Base-by-base conservation (phyloP, 2,329 filamentous ascomycete species). In the Talaromyces sp. region DNA sequence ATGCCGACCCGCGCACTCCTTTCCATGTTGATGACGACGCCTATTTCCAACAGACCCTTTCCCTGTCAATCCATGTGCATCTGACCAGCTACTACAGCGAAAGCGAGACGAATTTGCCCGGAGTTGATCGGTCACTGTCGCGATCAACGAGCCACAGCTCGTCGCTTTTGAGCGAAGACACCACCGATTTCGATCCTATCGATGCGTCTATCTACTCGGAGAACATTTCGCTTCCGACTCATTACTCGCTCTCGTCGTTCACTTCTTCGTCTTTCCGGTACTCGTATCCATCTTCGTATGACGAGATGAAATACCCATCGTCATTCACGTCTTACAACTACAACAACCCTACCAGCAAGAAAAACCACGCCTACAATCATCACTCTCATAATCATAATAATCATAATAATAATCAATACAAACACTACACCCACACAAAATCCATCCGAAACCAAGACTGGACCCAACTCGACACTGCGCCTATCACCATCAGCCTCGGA, bases 21-120 rank as follows among this genome's bases (percentile, higher is more conserved):
- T 62, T 36, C 25, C 53, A 33, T 39, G 36, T 59, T 44, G 52
- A 59, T 10, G 30, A 53, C 25, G 33, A 32, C 89, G 85, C 42
- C 85, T 86, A 7, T 89, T 85, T 61, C 82, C 83, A 8, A 4
- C 85, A 91, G 66, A 92, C 91, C 13, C 90, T 93, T 69, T 84
- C 93, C 42, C 82, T 85, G 13, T 84, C 88, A 3, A 78, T 96
- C n/a, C 42, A 57, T 32, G 54, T 59, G 30, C 61, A 62, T 51
- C 36, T 62, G 19, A 62, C 61, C 9, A 59, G 56, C 17, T 62
- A 62, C 17, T 62, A 62, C 25, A 62, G 61, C 52, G 57, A 44
- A 10, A 53, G 13, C 44, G 47, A 57, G 19, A 44, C 44, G 6
- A 52, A 49, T 36, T 17, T 22, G 6, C 22, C 49, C 25, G 52